These are phyloP conservation scores for Acarospora socialis DNA, from an alignment of 2,329 filamentous ascomycete genomes.

Conservation along the genomic window DNA sequence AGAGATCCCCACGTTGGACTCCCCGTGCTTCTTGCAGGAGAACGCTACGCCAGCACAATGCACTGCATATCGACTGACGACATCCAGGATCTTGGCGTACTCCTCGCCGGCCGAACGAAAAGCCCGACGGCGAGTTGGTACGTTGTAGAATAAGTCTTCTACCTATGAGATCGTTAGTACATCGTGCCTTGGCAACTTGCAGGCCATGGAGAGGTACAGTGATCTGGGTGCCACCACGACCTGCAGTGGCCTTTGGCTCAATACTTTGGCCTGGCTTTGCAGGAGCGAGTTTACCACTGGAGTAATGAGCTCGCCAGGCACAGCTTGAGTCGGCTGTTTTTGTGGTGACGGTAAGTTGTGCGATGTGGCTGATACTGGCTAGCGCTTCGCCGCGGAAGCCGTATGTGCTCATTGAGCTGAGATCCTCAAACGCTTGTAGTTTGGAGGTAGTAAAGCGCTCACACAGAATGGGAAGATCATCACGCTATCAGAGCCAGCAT, in stretches of 20 bases:
- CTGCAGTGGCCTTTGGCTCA: constrained; percentile 78
- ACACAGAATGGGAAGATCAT: constrained; percentile 81
- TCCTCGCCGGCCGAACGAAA: constrained; percentile 89
- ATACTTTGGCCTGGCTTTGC: constrained; percentile 75
- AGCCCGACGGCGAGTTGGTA: constrained; percentile 72
- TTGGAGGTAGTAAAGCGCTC: constrained; percentile 97
- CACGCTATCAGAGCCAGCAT: constrained; percentile 44
- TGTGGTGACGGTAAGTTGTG: constrained; percentile 87
- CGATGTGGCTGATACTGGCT: constrained; percentile 96
- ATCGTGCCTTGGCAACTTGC: background rate
- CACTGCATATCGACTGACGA: constrained; percentile 83
- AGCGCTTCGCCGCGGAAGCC: constrained; percentile 95
- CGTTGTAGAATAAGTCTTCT: constrained; percentile 94
- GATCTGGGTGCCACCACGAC: constrained; percentile 82
- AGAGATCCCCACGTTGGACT: constrained; percentile 67
- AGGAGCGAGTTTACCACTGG: constrained; percentile 65
- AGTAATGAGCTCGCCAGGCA: constrained; percentile 82
- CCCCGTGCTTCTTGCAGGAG: constrained; percentile 91
- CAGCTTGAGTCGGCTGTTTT: constrained; percentile 77
- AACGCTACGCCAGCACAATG: constrained; percentile 88
- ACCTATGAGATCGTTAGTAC: constrained; percentile 34
- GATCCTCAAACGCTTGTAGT: constrained; percentile 81
- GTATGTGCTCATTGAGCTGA: constrained; percentile 81
- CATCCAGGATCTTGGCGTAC: constrained; percentile 93
- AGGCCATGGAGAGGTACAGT: constrained; percentile 38